Evolutionary conservation across 306 rosid species (phyloP).

Genomic region (Herpetospermum pedunculosum): DNA sequence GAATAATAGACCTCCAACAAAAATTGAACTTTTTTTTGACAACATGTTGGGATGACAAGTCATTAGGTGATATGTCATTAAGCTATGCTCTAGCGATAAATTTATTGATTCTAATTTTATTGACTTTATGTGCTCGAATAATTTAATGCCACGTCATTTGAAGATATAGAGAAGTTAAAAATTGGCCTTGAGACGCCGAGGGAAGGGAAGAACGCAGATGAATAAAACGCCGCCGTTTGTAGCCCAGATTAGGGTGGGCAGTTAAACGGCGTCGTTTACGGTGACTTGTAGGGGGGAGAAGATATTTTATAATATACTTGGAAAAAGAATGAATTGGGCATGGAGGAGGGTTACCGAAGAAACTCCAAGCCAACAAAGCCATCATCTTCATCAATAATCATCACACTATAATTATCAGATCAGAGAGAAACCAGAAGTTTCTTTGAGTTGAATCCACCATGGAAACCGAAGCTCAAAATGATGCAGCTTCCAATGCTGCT

Average conservation of each 20-base stretch:
- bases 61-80: too few relatives aligned
- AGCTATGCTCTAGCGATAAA: too few relatives aligned
- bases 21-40: too few relatives aligned
- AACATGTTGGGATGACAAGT: too few relatives aligned
- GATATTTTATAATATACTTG: neutral
- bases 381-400: neutral
- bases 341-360: neutral
- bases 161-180: too few relatives aligned
- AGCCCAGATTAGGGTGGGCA: neutral
- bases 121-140: neutral
- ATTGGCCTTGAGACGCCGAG: too few relatives aligned
- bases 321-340: neutral
- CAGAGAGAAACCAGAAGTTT: neutral
- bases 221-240: neutral
- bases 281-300: neutral
- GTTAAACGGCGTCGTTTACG: neutral
- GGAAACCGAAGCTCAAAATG: slow-evolving; percentile 19
- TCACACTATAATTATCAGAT: neutral
- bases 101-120: neutral
- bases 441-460: neutral
- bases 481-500: slow-evolving; percentile 13
- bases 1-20: too few relatives aligned
- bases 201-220: neutral
- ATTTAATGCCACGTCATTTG: too few relatives aligned
- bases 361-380: neutral